These are phyloP conservation scores for Colletotrichum sp. DNA, from an alignment of 2,329 filamentous ascomycete species.

Conservation along the genomic window DNA sequence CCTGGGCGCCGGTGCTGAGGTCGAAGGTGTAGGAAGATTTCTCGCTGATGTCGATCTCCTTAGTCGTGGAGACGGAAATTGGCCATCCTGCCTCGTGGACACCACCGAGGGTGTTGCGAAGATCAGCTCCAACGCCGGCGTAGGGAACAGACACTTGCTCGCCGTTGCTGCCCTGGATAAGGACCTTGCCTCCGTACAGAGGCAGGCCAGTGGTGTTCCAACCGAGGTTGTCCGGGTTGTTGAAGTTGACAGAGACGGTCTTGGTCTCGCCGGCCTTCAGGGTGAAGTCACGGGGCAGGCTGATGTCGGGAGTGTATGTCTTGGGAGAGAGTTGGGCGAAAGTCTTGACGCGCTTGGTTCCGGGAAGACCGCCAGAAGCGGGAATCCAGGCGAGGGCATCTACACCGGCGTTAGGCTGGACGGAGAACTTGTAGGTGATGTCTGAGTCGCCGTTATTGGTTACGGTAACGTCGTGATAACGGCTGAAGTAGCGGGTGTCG, in stretches of 20 bases:
- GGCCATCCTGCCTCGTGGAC: slow-evolving; percentile 22
- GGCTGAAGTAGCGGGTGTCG: slow-evolving; percentile 45
- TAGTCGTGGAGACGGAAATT: not conserved
- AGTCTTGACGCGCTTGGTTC: slow-evolving; percentile 20
- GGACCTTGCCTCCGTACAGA: slow-evolving; percentile 38
- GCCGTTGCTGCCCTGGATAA: slow-evolving; percentile 39
- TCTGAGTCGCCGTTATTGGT: slow-evolving; percentile 39
- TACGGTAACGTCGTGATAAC: slow-evolving; percentile 31
- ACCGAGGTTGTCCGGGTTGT: slow-evolving; percentile 28
- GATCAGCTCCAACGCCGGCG: slow-evolving; percentile 24
- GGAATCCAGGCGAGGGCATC: slow-evolving; percentile 34
- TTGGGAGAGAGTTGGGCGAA: slow-evolving; percentile 27
- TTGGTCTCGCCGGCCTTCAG: slow-evolving; percentile 30
- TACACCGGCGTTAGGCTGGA: slow-evolving; percentile 37
- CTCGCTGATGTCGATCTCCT: slow-evolving; percentile 8
- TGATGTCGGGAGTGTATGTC: slow-evolving; percentile 16
- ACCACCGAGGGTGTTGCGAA: slow-evolving; percentile 14
- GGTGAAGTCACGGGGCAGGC: slow-evolving; percentile 25
- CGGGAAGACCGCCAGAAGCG: not conserved
- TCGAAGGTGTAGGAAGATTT: slow-evolving; percentile 14
- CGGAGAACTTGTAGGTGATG: slow-evolving; percentile 35
- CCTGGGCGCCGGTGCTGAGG: slow-evolving; percentile 19
- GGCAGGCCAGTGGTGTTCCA: slow-evolving; percentile 31
- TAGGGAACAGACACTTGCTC: slow-evolving; percentile 49
- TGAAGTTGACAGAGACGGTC: slow-evolving; percentile 28